These are phyloP conservation scores for Davidsoniella neocaledoniae DNA, from an alignment of 2,329 filamentous ascomycete species.

Conservation along the genomic window DNA sequence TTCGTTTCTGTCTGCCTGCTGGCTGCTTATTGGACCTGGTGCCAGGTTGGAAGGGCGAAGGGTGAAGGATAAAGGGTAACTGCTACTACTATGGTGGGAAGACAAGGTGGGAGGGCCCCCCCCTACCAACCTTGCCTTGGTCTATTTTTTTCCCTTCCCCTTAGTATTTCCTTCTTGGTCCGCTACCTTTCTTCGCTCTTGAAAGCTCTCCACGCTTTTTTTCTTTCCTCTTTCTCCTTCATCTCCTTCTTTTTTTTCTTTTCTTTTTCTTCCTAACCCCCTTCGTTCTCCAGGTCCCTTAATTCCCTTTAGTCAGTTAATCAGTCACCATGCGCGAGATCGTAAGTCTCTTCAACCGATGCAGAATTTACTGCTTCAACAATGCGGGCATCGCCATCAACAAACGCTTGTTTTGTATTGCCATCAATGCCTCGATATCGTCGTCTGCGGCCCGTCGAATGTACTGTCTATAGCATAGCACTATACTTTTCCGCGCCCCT, in stretches of 20 bases:
- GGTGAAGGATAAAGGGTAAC: no score
- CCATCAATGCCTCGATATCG: constrained; percentile 10
- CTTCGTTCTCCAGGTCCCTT: constrained; percentile 16
- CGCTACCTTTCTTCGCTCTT: constrained; percentile 16
- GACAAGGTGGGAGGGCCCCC: background rate
- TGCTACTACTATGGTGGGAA: no score
- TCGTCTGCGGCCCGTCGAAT: background rate
- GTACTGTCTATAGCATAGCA: no score
- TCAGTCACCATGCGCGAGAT: constrained; percentile 49
- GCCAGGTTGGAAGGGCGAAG: no score
- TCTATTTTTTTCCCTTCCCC: constrained; percentile 8
- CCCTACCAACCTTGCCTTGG: background rate
- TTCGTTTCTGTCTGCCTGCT: no score
- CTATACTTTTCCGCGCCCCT: constrained; percentile 14
- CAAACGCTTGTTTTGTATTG: background rate
- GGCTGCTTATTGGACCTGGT: no score
- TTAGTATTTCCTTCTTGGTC: constrained; percentile 7
- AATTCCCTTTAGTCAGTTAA: constrained; percentile 16
- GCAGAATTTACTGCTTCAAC: no score
- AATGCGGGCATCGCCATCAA: constrained; percentile 2
- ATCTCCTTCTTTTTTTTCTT: constrained; percentile 2
- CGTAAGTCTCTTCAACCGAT: constrained; percentile 30
- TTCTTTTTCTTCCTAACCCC: constrained; percentile 5
- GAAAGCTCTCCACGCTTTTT: constrained; percentile 21
- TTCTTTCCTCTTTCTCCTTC: constrained; percentile 9